Percentiles rank a stretch among this genome's conserved stretches.
Conservation (phyloP, 352 stramenopile species). For the Phytophthora multivora region DNA sequence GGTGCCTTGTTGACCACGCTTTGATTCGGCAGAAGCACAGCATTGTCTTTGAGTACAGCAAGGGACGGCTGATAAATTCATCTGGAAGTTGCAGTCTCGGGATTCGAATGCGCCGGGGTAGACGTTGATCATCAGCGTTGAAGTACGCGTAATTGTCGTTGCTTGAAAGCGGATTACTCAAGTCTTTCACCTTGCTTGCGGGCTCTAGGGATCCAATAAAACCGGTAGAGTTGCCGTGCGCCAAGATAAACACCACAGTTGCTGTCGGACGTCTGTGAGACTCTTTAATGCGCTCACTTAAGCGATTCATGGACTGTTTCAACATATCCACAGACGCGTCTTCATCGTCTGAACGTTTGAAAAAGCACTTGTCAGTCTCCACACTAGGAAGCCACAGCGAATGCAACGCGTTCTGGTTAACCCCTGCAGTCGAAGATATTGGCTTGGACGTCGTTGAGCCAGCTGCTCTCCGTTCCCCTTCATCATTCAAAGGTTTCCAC, state of each 20-base stretch:
- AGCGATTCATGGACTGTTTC: conserved; percentile 24
- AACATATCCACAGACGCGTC: conserved; percentile 30
- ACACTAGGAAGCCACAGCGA: conserved; percentile 55
- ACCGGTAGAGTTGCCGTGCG: conserved; percentile 53
- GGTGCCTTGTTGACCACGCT: conserved; percentile 61
- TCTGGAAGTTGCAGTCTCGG: conserved; percentile 68
- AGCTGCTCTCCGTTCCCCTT: conserved; percentile 9
- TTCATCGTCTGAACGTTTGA: conserved; percentile 17
- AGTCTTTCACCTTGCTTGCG: conserved; percentile 49
- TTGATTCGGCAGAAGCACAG: conserved; percentile 77
- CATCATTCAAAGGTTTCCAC: conserved; percentile 58
- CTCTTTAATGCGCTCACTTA: conserved; percentile 41
- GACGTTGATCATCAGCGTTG: conserved; percentile 62
- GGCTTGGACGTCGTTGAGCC: conserved; percentile 1
- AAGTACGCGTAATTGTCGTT: conserved; percentile 77
- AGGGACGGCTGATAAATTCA: conserved; percentile 60
- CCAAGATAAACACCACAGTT: conserved; percentile 74
- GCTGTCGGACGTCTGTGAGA: conserved; percentile 56
- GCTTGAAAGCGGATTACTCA: conserved; percentile 35
- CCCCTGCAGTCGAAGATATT: conserved; percentile 27
- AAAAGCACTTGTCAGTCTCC: conserved; percentile 40
- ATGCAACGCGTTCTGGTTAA: conserved; percentile 47
- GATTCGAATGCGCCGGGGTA: conserved; percentile 78
- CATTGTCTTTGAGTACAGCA: conserved; percentile 72
- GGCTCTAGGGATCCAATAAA: conserved; percentile 70